A percentile compares a stretch with the other conserved stretches of the same genome.
Evolutionary conservation across 1,139 yeast species (phyloP).

Genomic region (Geotrichum siamense): DNA sequence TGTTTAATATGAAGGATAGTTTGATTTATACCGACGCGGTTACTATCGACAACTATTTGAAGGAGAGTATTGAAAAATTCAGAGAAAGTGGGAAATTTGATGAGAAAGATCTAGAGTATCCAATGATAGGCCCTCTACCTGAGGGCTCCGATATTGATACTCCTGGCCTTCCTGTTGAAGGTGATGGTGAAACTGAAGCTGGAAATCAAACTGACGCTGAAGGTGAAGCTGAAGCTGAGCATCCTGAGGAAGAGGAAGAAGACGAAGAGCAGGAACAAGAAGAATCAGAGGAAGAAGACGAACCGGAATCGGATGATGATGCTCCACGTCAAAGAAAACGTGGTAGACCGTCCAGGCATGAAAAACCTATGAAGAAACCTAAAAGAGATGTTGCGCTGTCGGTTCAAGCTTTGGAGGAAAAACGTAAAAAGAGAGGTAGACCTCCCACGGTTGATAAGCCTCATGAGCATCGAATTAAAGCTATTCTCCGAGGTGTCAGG

Average conservation of each 20-base stretch:
- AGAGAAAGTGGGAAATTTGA: slow-evolving; percentile 38
- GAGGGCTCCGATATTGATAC: slow-evolving; percentile 23
- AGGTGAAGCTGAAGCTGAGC: slow-evolving; percentile 28
- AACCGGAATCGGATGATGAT: slow-evolving; percentile 35
- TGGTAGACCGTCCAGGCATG: slow-evolving; percentile 26
- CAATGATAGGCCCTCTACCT: slow-evolving; percentile 70
- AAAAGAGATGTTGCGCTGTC: slow-evolving; percentile 23
- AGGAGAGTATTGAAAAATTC: slow-evolving; percentile 49
- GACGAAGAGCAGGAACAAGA: slow-evolving; percentile 24
- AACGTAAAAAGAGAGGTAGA: slow-evolving; percentile 77
- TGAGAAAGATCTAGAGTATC: slow-evolving; percentile 44
- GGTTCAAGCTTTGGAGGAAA: slow-evolving; percentile 35
- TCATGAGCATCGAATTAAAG: slow-evolving; percentile 84
- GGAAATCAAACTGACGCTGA: slow-evolving; percentile 30
- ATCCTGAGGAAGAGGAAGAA: slow-evolving; percentile 24
- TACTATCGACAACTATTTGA: slow-evolving; percentile 56
- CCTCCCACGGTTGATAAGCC: slow-evolving; percentile 96
- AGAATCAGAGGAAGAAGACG: slow-evolving; percentile 34
- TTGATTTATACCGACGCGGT: slow-evolving; percentile 65
- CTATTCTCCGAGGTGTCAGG: slow-evolving; percentile 72
- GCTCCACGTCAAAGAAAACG: slow-evolving; percentile 22
- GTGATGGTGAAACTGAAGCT: slow-evolving; percentile 31
- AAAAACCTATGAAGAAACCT: slow-evolving; percentile 24
- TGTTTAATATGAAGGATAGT: slow-evolving; percentile 67
- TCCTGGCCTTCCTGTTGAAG: slow-evolving; percentile 23